Evolutionary conservation across 129 eudicot species (phyloP).

Genomic region (Ambrosia trifida): DNA sequence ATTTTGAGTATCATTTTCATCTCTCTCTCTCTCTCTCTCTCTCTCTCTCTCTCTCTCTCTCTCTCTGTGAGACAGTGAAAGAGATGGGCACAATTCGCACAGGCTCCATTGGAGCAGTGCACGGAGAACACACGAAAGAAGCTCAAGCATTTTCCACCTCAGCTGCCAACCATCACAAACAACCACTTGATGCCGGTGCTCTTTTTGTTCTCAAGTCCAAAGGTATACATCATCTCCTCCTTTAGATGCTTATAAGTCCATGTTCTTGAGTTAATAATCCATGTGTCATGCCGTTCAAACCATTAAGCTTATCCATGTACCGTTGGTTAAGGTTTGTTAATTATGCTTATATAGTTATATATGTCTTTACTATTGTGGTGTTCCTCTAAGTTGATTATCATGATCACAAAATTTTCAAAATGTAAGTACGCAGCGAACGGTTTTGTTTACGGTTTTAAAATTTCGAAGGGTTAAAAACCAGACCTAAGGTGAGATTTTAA

Average conservation of each 20-base stretch:
- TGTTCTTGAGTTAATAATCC: neutral
- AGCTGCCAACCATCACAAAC: neutral
- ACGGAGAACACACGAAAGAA: slow-evolving; percentile 22
- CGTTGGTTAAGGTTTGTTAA: no score
- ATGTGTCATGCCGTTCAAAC: no score
- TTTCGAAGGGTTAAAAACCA: no score
- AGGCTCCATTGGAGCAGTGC: slow-evolving; percentile 32
- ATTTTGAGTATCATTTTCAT: neutral
- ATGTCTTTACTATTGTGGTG: no score
- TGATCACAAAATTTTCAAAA: no score
- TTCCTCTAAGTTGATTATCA: no score
- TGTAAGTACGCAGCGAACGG: no score
- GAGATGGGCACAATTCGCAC: slow-evolving; percentile 30
- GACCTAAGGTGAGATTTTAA: no score
- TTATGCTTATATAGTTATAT: no score
- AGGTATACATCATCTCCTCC: slow-evolving; percentile 39
- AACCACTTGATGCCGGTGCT: slow-evolving; percentile 85
- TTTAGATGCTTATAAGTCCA: neutral
- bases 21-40: neutral
- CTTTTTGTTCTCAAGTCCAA: slow-evolving; percentile 93
- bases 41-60: neutral
- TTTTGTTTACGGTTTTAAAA: no score
- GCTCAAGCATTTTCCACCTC: slow-evolving; percentile 26
- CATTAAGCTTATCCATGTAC: no score
- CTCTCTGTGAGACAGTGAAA: no score